Base-by-base conservation (phyloP, 1,284 basidiomycete species). In the Tilletia indica region DNA sequence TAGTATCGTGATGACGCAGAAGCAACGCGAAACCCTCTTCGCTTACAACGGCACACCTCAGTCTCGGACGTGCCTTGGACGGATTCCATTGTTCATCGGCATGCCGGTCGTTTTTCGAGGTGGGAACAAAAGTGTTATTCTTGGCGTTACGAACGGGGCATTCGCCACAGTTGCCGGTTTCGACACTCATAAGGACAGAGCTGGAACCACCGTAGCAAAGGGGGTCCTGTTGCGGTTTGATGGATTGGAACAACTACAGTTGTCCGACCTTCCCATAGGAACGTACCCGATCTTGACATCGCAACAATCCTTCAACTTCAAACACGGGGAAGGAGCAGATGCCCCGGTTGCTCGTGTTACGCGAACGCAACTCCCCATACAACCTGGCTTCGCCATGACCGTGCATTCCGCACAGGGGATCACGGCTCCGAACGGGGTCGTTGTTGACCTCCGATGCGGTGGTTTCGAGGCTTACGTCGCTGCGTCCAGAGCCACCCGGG, bases 391-490 rank as follows among this genome's bases (percentile, higher is more conserved):
- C 12, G 11, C 56, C 4, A 58, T 58, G 56, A 58, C 56, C 5
- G 21, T 58, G 4, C 56, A 58, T 58, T 58, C 56, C 12, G 56
- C 56, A 4, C 56, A 58, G 21, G 56, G 56, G 4, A 31, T 58
- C 21, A 58, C 56, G 4, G 21, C 56, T 4, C 3, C 4, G 4
- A 4, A 25, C 34, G n/a, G n/a, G 4, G 25, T 58, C 12, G 56
- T 58, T 21, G 56, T 58, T 9, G 21, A 58, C 34, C 56, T 58
- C 2, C 25, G n/a, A 21, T 3, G 4, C 12, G 56, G 56, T 4
- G 56, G 56, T 25, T 58, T 58, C 21, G 56, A 58, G 4, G 21
- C 16, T 25, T 58, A 58, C 56, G 56, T 58, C 3, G 56, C 56
- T 11, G 56, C 56, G 11, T 25, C 56, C 12, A 21, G 56, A 11